Percentiles rank a stretch among this genome's conserved stretches.
phyloP scores from a whole-genome alignment of 768 basidiomycete genomes.

The Termitomyces sp. region DNA sequence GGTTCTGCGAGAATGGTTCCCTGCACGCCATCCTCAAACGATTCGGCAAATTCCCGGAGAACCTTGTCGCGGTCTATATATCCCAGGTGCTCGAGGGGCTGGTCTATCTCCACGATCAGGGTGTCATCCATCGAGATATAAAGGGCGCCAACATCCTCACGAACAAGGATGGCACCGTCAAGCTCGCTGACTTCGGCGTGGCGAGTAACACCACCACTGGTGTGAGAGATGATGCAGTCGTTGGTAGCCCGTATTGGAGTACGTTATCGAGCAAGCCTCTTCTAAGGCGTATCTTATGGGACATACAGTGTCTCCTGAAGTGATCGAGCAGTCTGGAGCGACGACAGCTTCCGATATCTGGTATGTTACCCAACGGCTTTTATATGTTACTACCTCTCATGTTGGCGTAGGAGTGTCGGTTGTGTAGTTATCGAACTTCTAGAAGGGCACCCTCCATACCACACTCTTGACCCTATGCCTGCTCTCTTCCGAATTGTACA shows the following conservation, averaged over 20 bases:
- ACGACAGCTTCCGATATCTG: conserved; percentile 98
- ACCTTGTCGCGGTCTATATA: conserved; percentile 93
- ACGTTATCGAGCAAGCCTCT: conserved; percentile 22
- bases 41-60: conserved; percentile 98
- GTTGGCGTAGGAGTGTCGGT: conserved; percentile 64
- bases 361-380: conserved; percentile 14
- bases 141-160: conserved; percentile 99
- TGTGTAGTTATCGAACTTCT: conserved; percentile 97
- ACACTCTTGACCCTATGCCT: conserved; percentile 95
- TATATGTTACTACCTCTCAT: not conserved
- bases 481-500: conserved; percentile 98
- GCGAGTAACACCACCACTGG: conserved; percentile 73
- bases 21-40: conserved; percentile 92
- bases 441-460: conserved; percentile 90
- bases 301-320: conserved; percentile 88
- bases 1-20: conserved; percentile 98
- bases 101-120: conserved; percentile 97
- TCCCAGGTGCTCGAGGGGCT: conserved; percentile 94
- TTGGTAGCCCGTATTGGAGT: conserved; percentile 99
- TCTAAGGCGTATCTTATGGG: not conserved
- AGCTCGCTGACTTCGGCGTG: conserved; percentile 99
- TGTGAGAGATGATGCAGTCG: conserved; percentile 84
- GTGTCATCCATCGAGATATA: conserved; percentile 98
- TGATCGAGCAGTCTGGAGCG: conserved; percentile 96
- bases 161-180: conserved; percentile 97